Evolutionary conservation across 2,329 filamentous ascomycete species (phyloP).

Genomic region (Ophiostoma populinum): DNA sequence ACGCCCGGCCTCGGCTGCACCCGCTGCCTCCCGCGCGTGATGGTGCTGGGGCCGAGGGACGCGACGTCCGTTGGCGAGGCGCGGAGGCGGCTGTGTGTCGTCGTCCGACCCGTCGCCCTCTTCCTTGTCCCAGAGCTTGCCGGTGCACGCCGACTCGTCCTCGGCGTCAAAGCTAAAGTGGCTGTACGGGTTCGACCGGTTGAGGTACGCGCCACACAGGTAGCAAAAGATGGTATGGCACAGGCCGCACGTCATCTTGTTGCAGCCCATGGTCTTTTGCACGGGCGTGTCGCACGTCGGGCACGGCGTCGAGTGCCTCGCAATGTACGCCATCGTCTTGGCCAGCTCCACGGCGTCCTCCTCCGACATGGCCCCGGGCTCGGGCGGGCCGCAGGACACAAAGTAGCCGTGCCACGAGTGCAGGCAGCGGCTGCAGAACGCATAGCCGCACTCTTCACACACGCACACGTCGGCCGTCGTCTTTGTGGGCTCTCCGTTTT

Average conservation of each 20-base stretch:
- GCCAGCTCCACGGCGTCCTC: slow-evolving; percentile 68
- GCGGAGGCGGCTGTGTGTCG: no score
- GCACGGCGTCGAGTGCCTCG: slow-evolving; percentile 67
- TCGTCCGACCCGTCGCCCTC: slow-evolving; percentile 58
- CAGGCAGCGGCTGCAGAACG: slow-evolving; percentile 57
- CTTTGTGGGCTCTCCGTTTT: slow-evolving; percentile 23
- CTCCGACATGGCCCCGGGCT: slow-evolving; percentile 25
- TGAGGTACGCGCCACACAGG: slow-evolving; percentile 75
- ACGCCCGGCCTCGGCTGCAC: background rate
- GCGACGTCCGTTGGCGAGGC: no score
- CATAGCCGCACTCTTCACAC: slow-evolving; percentile 77
- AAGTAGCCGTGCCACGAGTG: slow-evolving; percentile 91
- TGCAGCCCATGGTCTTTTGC: slow-evolving; percentile 87
- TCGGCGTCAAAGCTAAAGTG: slow-evolving; percentile 61
- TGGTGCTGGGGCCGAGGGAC: no score
- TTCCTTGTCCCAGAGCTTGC: slow-evolving; percentile 80
- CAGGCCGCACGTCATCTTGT: slow-evolving; percentile 87
- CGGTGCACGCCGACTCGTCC: slow-evolving; percentile 50
- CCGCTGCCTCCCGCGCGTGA: background rate
- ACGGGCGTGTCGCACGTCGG: slow-evolving; percentile 72
- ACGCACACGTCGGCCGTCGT: slow-evolving; percentile 51
- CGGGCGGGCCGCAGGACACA: slow-evolving; percentile 46
- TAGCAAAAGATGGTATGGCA: slow-evolving; percentile 94
- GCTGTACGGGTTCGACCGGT: slow-evolving; percentile 62
- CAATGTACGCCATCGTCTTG: slow-evolving; percentile 72